Evolutionary conservation across 495 filamentous ascomycete genomes (phyloP), one percentile per base, ranked within the genome.

Genomic region (Emericellopsis terricola): DNA sequence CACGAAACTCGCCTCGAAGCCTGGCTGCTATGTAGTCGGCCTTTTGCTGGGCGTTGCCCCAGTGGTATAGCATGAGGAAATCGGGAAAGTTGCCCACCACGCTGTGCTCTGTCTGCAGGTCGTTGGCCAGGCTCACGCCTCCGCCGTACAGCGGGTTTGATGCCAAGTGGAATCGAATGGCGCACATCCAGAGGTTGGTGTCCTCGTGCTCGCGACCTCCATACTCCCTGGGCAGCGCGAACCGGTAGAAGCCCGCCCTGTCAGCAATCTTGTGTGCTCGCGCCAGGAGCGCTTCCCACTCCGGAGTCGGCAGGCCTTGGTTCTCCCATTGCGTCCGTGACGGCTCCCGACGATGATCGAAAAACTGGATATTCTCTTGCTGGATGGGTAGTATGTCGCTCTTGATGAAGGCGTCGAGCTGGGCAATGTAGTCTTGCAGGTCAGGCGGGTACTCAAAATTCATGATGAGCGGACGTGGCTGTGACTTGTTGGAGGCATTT

Each of bases 51-150:
- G 50, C 45, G 5, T 34, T 60, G 3, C 69, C 68, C 42, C 66
- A 73, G 37, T 71, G 56, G 35, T 60, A 54, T 11, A 73, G 44
- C 71, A 71, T 72, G 4, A 69, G 40, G 4, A 74, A 33, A 39
- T 68, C 64, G 0, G 68, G 70, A 45, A 71, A 70, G 42, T 74
- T 75, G 3, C 67, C 67, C 2, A 73, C 57, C 13, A 75, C 54
- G 29, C 51, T 58, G 42, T 71, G 68, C 43, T 74, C 69, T 36
- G 63, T 75, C 41, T 76, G 68, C 26, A 74, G 46, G 46, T 75
- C 71, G 38, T 74, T 74, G 36, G 68, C 67, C 3, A 76, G 50
- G 3, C 69, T 64, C 15, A 75, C 38, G 1, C 67, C 68, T 16
- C 34, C 38, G 28, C 41, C 31, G 29, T 40, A 40, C n/a, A 37